Evolutionary conservation across 176 grass and related monocot species (phyloP), one percentile per base, ranked within the genome.

Genomic region (Stipa capillata): DNA sequence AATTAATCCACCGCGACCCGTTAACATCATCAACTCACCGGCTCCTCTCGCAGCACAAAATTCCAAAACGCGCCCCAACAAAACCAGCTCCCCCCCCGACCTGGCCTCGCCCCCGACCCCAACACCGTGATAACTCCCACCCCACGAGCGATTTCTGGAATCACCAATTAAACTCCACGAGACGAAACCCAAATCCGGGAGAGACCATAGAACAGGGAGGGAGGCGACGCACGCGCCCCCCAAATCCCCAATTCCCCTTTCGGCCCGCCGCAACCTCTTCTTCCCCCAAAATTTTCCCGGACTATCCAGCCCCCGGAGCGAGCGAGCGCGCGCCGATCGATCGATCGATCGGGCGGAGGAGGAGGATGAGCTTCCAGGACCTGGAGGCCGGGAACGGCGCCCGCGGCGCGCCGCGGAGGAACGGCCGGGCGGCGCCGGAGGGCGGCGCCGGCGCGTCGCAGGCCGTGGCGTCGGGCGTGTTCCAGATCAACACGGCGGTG

Each of bases 351-450:
- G n/a, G n/a, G n/a, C n/a, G n/a, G n/a, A n/a, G n/a, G n/a, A n/a
- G 4, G 47, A 72, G 41, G 89, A 97, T 97, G 94, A 97, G 92
- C 86, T 97, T 97, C 82, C 89, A 97, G 83, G 95, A 97, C 91
- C 87, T 97, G 54, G 95, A 94, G 74, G 83, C 92, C 12, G 95
- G 95, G 2, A 72, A 84, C 79, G 83, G 63, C 68, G 83, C 65
- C 69, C 84, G 81, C 11, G 86, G 74, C 40, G 28, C 73, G 73
- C 74, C 80, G 58, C 69, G 57, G 57, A 28, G 34, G 43, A 73
- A 51, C 69, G 69, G 42, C 9, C 14, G 21, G 33, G 2, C 34
- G 2, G 21, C 20, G 2, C 6, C 37, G 64, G 79, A 7, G 27
- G n/a, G 15, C 41, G 84, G 40, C 45, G 86, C 29, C 32, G 60